These are phyloP conservation scores for Persicaria maculosa DNA, from an alignment of 148 eudicot genomes.

Conservation along the genomic window DNA sequence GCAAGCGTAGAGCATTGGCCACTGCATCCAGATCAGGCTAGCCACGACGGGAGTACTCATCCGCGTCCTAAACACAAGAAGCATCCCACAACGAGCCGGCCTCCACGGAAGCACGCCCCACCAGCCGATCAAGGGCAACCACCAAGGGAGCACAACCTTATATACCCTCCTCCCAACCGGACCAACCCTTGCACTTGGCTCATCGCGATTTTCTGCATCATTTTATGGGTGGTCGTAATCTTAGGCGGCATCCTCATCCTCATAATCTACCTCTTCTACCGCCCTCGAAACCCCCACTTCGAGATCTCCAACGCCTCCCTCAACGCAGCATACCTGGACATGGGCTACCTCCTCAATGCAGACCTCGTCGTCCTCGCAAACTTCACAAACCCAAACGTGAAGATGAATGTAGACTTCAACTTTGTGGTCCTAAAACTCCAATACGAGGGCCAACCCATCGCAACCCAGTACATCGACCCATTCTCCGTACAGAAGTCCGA, in stretches of 20 bases:
- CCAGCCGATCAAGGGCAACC: neutral
- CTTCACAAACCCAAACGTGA: slow-evolving; percentile 72
- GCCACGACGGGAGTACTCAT: slow-evolving; percentile 1
- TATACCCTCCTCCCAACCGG: slow-evolving; percentile 29
- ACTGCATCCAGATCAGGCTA: neutral
- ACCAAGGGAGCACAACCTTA: slow-evolving; percentile 11
- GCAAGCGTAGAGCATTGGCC: slow-evolving; percentile 9
- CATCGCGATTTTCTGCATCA: slow-evolving; percentile 47
- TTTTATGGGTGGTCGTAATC: slow-evolving; percentile 64
- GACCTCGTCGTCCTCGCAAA: slow-evolving; percentile 63
- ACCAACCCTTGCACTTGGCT: slow-evolving; percentile 60
- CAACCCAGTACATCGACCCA: slow-evolving; percentile 48
- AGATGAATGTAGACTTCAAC: slow-evolving; percentile 56
- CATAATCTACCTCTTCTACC: slow-evolving; percentile 54
- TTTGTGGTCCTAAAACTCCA: slow-evolving; percentile 42
- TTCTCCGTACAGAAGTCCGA: slow-evolving; percentile 33
- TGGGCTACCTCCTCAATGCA: slow-evolving; percentile 62
- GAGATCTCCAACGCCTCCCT: slow-evolving; percentile 51
- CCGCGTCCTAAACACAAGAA: slow-evolving; percentile 14
- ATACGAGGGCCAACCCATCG: slow-evolving; percentile 35
- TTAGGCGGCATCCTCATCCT: slow-evolving; percentile 69
- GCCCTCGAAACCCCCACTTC: slow-evolving; percentile 61
- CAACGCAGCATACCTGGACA: slow-evolving; percentile 77
- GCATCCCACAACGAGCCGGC: neutral
- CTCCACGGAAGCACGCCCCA: neutral